These are phyloP conservation scores for Ustilago trichophora DNA, from an alignment of 1,284 basidiomycete genomes.

Conservation along the genomic window DNA sequence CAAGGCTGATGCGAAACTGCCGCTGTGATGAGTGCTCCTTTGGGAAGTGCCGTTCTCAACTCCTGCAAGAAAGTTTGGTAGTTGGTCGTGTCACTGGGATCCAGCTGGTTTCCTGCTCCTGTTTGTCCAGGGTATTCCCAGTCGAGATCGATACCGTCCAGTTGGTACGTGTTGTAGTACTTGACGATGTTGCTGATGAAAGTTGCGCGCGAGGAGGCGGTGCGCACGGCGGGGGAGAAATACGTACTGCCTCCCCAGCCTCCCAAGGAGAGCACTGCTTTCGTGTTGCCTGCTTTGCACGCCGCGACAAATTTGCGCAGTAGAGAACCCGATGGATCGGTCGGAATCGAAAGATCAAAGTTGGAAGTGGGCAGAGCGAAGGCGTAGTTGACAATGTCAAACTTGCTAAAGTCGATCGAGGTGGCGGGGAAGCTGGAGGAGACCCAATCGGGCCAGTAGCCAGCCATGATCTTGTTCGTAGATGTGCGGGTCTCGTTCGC, in stretches of 20 bases:
- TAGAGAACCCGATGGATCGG: conserved; percentile 18
- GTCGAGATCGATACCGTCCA: conserved; percentile 74
- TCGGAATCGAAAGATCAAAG: conserved; percentile 40
- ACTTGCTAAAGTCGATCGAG: conserved; percentile 50
- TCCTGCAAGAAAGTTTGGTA: conserved; percentile 59
- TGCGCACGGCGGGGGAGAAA: conserved; percentile 49
- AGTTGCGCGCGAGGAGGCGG: conserved; percentile 17
- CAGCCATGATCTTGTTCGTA: conserved; percentile 44
- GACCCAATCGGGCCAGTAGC: conserved; percentile 59
- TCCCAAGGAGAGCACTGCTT: conserved; percentile 53
- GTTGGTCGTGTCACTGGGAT: conserved; percentile 47
- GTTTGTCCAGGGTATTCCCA: conserved; percentile 69
- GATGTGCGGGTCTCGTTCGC: conserved; percentile 3
- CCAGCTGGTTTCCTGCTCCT: conserved; percentile 56
- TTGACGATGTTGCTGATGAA: conserved; percentile 61
- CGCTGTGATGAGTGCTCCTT: conserved; percentile 64
- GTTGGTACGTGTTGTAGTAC: conserved; percentile 68
- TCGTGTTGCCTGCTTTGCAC: conserved; percentile 38
- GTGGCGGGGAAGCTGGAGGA: conserved; percentile 29
- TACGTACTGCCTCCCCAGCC: conserved; percentile 54
- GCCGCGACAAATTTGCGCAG: conserved; percentile 45
- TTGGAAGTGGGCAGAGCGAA: conserved; percentile 52
- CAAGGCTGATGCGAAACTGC: conserved; percentile 48
- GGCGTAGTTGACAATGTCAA: conserved; percentile 57
- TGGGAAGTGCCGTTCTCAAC: conserved; percentile 68